These are phyloP conservation scores for Aspergillus sp. DNA, from an alignment of 2,329 filamentous ascomycete species.

Conservation along the genomic window DNA sequence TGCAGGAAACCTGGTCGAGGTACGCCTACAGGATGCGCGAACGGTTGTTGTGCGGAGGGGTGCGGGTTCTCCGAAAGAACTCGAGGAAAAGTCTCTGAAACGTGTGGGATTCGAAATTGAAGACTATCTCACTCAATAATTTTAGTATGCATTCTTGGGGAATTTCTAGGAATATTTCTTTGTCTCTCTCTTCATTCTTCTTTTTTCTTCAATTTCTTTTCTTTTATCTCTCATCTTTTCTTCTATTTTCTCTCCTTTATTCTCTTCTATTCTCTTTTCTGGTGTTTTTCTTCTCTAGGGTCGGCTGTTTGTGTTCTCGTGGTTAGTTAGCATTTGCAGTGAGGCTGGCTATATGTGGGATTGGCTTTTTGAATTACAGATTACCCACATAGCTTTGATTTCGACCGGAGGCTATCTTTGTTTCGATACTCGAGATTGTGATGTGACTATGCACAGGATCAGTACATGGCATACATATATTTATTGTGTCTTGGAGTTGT, in stretches of 20 bases:
- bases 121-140: slow-evolving; percentile 59
- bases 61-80: slow-evolving; percentile 29
- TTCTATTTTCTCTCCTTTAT: not conserved
- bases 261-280: not conserved
- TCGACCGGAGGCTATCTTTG: not conserved
- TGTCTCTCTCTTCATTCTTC: not conserved
- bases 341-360: not conserved
- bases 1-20: slow-evolving; percentile 55
- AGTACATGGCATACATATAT: slow-evolving; percentile 3
- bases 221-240: not conserved
- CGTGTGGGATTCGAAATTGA: slow-evolving; percentile 83
- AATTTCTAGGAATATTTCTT: slow-evolving; percentile 1
- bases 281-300: not conserved
- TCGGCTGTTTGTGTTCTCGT: not conserved
- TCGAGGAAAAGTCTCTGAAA: slow-evolving; percentile 70
- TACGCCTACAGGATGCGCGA: slow-evolving; percentile 50
- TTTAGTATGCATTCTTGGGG: not conserved
- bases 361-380: not conserved
- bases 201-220: not conserved
- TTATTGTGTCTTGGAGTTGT: not conserved
- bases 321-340: not conserved
- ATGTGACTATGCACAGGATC: not conserved
- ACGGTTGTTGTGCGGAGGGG: slow-evolving; percentile 54
- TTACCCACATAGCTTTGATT: not conserved
- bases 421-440: not conserved